Base-by-base conservation (phyloP, 129 eudicot genomes). In the Heracleum sosnowskyi region DNA sequence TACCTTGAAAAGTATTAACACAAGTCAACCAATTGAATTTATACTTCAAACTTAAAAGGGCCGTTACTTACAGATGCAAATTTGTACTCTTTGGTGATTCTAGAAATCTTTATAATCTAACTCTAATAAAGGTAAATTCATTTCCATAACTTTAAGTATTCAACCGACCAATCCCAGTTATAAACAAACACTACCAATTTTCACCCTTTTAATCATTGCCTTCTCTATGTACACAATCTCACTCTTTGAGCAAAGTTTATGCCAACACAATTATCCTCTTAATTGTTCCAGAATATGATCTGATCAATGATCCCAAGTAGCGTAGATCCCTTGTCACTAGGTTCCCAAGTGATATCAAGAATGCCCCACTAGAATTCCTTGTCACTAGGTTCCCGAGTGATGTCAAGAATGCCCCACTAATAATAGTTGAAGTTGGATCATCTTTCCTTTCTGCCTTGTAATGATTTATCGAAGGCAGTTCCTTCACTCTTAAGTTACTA, bases 351-450 rank as follows among this genome's bases (percentile, higher is more conserved):
- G n/a, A n/a, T n/a, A n/a, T n/a, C n/a, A n/a, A n/a, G n/a, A n/a
- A n/a, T n/a, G n/a, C n/a, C n/a, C n/a, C n/a, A n/a, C n/a, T n/a
- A n/a, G n/a, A n/a, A n/a, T n/a, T n/a, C n/a, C n/a, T n/a, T n/a
- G n/a, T n/a, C n/a, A 60, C 34, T 60, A 60, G 34, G 68, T 89
- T 89, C 47, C 91, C 93, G 37, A 91, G 88, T 45, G 97, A 89
- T 22, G 84, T 28, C 82, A 89, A 63, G 85, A 85, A 82, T 70
- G 90, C 80, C 85, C 90, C 96, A 71, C 90, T 90, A 47, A 78
- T 63, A 45, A 89, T 82, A 33, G 51, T 53, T 2, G 81, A 31
- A 72, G 84, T 70, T 75, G 83, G 85, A 24, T 85, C 81, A 34
- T 79, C 84, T 10, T 2, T 0, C 46, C 62, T 63, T 28, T 86